Conservation (phyloP, 2,329 filamentous ascomycete genomes). For the Epichloe typhina region DNA sequence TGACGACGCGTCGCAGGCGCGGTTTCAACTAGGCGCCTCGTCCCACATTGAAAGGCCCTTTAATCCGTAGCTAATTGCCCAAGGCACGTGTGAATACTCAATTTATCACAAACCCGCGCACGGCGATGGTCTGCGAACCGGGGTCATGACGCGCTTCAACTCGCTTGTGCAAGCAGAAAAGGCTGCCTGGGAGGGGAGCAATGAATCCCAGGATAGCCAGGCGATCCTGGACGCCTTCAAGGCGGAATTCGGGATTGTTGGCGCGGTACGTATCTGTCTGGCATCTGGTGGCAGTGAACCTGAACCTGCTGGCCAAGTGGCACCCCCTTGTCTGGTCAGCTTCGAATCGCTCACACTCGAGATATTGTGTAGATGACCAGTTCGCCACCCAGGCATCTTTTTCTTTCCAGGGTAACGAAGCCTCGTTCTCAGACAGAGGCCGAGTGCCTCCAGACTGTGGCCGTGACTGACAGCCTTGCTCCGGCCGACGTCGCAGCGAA, state of each 20-base stretch:
- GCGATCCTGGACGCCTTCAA: conserved; percentile 25
- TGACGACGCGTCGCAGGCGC: conserved; percentile 17
- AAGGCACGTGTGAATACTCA: neutral
- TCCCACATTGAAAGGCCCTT: neutral
- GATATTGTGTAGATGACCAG: conserved; percentile 3
- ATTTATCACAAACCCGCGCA: neutral
- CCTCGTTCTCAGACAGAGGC: neutral
- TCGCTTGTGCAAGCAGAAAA: conserved; percentile 17
- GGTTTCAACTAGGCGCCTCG: neutral
- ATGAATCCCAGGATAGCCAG: conserved; percentile 33
- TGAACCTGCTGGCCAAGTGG: neutral
- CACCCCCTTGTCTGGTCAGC: neutral
- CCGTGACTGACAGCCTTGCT: neutral
- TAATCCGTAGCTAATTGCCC: no score
- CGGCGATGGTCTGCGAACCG: conserved; percentile 9
- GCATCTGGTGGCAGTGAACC: neutral
- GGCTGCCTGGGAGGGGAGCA: conserved; percentile 14
- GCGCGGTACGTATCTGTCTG: conserved; percentile 21
- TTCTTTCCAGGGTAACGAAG: neutral
- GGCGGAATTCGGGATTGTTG: conserved; percentile 22
- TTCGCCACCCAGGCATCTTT: no score
- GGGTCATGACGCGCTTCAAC: conserved; percentile 17
- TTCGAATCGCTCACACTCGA: neutral
- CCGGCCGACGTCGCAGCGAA: neutral
- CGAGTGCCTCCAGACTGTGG: no score